A percentile compares a stretch with the other conserved stretches of the same genome.
These are phyloP conservation scores for Hygrocybe punicea DNA, from an alignment of 768 basidiomycete species.

Conservation along the genomic window DNA sequence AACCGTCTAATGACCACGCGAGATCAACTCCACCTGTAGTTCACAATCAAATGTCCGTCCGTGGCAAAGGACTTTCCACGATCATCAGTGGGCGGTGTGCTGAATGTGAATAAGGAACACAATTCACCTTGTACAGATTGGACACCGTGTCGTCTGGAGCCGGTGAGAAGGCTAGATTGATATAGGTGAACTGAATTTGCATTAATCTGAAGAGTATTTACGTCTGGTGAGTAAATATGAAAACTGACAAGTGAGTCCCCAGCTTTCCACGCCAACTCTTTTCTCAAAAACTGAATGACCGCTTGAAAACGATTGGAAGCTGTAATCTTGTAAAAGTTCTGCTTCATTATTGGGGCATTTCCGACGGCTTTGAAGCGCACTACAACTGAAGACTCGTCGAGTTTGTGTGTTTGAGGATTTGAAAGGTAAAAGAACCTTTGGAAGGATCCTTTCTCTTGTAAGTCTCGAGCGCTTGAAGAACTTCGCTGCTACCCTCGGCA, in stretches of 20 bases:
- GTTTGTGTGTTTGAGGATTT: background rate
- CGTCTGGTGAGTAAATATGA: too few species aligned
- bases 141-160: constrained; percentile 80
- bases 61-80: constrained; percentile 71
- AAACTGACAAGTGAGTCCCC: constrained; percentile 76
- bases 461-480: constrained; percentile 69
- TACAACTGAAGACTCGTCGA: constrained; percentile 79
- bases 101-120: background rate
- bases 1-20: background rate
- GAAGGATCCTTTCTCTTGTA: constrained; percentile 84
- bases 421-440: constrained; percentile 52
- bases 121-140: constrained; percentile 65
- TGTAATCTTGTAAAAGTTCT: constrained; percentile 97
- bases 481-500: constrained; percentile 42
- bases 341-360: constrained; percentile 97
- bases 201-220: too few species aligned
- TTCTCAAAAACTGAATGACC: constrained; percentile 88
- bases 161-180: constrained; percentile 74
- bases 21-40: constrained; percentile 61
- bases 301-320: constrained; percentile 92
- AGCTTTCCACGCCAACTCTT: constrained; percentile 82
- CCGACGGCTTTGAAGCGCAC: constrained; percentile 98
- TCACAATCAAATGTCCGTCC: constrained; percentile 86
- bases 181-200: constrained; percentile 50
- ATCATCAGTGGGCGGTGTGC: background rate